Evolutionary conservation across 352 stramenopile species (phyloP).

Genomic region (Pythium volutum): DNA sequence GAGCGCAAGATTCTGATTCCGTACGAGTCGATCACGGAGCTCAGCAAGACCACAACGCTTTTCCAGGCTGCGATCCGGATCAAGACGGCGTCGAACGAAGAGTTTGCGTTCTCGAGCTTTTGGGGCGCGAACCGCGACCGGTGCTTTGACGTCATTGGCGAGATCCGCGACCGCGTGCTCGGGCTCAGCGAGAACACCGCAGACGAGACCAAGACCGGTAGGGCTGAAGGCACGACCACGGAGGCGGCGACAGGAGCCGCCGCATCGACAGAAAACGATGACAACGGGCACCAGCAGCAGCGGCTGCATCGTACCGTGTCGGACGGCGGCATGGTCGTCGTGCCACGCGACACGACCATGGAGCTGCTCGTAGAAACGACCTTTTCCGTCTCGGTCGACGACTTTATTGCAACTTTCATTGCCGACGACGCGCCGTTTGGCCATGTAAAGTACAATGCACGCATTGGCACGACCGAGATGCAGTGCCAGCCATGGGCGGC

Average conservation of each 20-base stretch:
- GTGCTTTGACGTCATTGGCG: conserved; percentile 72
- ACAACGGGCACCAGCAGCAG: conserved; percentile 10
- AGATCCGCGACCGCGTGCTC: conserved; percentile 59
- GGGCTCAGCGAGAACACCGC: conserved; percentile 8
- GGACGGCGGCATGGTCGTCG: conserved; percentile 43
- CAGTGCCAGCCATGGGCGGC: conserved; percentile 64
- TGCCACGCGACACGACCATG: conserved; percentile 76
- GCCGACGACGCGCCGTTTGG: conserved; percentile 67
- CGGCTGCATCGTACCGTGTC: conserved; percentile 39
- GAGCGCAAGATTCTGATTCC: conserved; percentile 87
- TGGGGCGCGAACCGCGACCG: conserved; percentile 80
- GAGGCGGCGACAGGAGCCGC: not conserved
- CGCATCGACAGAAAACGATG: not conserved
- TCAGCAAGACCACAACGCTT: conserved; percentile 82
- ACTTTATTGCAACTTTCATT: conserved; percentile 71
- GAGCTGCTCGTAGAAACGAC: conserved; percentile 55
- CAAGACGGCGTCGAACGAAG: conserved; percentile 44
- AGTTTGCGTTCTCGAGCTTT: conserved; percentile 86
- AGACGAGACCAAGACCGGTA: not conserved
- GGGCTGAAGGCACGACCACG: not conserved
- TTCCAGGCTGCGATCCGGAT: conserved; percentile 79
- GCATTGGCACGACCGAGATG: conserved; percentile 71
- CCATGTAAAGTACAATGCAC: conserved; percentile 56
- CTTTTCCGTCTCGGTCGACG: conserved; percentile 61
- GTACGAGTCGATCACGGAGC: conserved; percentile 77